Evolutionary conservation across 495 filamentous ascomycete species (phyloP).

Genomic region (Thozetella sp.): DNA sequence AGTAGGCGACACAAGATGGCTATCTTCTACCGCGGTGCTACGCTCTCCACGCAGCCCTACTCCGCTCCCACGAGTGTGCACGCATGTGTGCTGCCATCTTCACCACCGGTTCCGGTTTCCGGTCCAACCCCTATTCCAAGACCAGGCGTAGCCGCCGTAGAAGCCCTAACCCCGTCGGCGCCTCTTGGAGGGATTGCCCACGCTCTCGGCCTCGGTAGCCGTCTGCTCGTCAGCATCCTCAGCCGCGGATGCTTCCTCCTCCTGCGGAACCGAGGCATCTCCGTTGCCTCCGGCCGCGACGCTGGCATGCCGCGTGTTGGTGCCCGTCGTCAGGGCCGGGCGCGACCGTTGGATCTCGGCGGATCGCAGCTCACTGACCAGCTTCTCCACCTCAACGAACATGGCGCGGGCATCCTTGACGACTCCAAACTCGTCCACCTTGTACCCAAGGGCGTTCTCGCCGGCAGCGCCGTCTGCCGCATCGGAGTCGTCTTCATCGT

Average conservation of each 20-base stretch:
- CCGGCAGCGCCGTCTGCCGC: constrained; percentile 32
- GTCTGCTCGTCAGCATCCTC: constrained; percentile 13
- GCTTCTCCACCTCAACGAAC: constrained; percentile 74
- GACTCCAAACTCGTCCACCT: constrained; percentile 74
- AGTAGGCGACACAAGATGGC: too few relatives aligned
- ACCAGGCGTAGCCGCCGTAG: too few relatives aligned
- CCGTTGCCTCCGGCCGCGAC: constrained; percentile 12
- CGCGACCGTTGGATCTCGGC: constrained; percentile 26
- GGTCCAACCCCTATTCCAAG: too few relatives aligned
- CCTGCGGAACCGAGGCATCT: constrained; percentile 1
- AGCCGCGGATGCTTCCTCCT: background rate
- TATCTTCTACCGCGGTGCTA: too few relatives aligned
- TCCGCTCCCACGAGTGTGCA: too few relatives aligned
- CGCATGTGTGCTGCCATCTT: constrained; percentile 6
- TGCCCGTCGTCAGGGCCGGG: constrained; percentile 16
- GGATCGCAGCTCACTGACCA: constrained; percentile 48
- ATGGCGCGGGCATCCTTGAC: constrained; percentile 82
- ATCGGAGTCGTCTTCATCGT: constrained; percentile 22
- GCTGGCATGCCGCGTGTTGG: constrained; percentile 27
- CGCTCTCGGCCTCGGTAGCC: constrained; percentile 14
- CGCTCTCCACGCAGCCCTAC: too few relatives aligned
- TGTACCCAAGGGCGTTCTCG: constrained; percentile 50
- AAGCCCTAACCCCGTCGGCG: too few relatives aligned
- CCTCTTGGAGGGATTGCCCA: constrained; percentile 10
- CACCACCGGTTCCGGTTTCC: background rate